These are phyloP conservation scores for Pichia eremophila DNA, from an alignment of 805 yeast genomes.

Conservation along the genomic window DNA sequence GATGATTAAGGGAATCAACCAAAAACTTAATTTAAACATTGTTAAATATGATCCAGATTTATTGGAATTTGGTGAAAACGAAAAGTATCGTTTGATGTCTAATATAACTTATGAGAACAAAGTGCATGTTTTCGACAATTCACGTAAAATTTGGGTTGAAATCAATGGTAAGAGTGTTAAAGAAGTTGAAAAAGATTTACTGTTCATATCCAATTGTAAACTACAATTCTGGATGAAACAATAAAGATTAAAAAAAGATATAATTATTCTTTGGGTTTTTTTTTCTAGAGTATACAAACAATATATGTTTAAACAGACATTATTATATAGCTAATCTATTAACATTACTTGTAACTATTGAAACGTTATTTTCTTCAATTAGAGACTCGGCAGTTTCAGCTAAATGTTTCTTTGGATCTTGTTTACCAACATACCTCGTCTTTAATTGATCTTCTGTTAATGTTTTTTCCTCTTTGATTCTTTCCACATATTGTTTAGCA, in stretches of 20 bases:
- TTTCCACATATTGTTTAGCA: constrained; percentile 79
- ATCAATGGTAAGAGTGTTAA: constrained; percentile 43
- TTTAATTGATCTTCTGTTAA: constrained; percentile 80
- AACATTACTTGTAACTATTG: constrained; percentile 80
- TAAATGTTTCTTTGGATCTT: constrained; percentile 96
- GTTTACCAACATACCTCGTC: constrained; percentile 95
- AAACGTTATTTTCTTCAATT: constrained; percentile 83
- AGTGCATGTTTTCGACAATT: constrained; percentile 36
- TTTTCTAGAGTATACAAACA: background rate
- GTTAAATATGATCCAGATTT: constrained; percentile 44
- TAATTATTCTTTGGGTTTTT: too few species aligned
- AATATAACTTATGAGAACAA: constrained; percentile 43
- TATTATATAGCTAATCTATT: constrained; percentile 77
- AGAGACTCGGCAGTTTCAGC: constrained; percentile 78
- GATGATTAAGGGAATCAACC: constrained; percentile 21
- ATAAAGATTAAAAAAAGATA: background rate
- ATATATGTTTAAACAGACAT: background rate
- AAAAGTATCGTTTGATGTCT: constrained; percentile 35
- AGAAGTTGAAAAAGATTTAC: constrained; percentile 42
- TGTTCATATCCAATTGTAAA: constrained; percentile 54
- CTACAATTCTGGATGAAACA: constrained; percentile 55
- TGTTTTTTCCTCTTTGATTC: constrained; percentile 89
- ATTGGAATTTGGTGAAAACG: constrained; percentile 20
- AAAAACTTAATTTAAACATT: constrained; percentile 48
- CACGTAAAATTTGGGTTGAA: constrained; percentile 45